Percentiles rank a stretch among this genome's conserved stretches.
Conservation (phyloP, 192 early-diverging fungal genomes). For the Umbelopsis isabellina region DNA sequence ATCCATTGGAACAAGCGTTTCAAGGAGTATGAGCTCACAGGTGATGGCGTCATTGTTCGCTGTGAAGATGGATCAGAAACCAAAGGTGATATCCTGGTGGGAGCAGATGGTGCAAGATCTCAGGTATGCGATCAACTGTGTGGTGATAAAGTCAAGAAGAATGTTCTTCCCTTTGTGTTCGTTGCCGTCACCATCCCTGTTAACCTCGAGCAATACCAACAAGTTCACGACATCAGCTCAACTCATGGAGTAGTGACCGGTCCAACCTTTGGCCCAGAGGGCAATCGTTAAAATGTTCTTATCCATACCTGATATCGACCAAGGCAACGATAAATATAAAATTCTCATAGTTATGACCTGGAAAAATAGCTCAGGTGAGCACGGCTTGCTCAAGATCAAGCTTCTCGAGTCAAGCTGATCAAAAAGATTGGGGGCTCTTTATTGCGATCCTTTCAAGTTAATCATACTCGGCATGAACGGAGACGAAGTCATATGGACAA, state of each 20-base stretch:
- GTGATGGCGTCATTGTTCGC: slow-evolving; percentile 25
- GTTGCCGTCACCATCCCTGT: slow-evolving; percentile 6
- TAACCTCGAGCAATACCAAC: neutral
- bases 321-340: neutral
- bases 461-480: neutral
- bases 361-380: neutral
- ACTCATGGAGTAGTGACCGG: slow-evolving; percentile 1
- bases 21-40: slow-evolving; percentile 8
- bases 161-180: slow-evolving; percentile 1
- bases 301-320: neutral
- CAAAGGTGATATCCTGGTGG: slow-evolving; percentile 37
- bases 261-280: slow-evolving; percentile 3
- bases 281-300: slow-evolving; percentile 13
- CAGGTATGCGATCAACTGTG: slow-evolving; percentile 23
- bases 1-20: slow-evolving; percentile 27
- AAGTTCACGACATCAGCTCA: neutral
- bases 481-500: neutral
- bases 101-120: slow-evolving; percentile 41
- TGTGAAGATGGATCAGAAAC: slow-evolving; percentile 22
- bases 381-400: neutral
- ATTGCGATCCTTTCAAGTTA: neutral
- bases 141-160: neutral
- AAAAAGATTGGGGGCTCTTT: neutral
- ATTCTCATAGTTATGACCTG: neutral
- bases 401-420: neutral